Base-by-base conservation (phyloP, 2,329 filamentous ascomycete species). In the Paecilomyces fulvus region DNA sequence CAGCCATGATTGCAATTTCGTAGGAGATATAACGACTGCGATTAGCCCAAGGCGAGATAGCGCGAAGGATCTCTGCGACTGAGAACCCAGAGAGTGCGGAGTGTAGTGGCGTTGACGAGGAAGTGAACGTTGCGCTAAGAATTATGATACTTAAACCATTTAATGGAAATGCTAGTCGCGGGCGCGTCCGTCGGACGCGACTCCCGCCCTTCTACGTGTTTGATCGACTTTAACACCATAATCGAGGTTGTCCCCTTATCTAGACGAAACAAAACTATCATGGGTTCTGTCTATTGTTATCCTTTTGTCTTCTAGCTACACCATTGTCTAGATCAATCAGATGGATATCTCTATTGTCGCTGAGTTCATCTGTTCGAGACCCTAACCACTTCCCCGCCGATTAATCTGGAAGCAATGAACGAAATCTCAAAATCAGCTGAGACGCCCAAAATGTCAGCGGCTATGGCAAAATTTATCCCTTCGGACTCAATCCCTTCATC, bases 401-500 rank as follows among this genome's bases (percentile, higher is more conserved):
- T 49, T 12, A 37, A 20, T 20, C 49, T 25, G n/a, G 52, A 55
- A 54, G 57, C 6, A 31, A 69, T 68, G 66, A 65, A 66, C 23
- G 61, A 65, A 43, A 55, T 59, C 37, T 57, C 62, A 30, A 55
- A 59, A 51, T 60, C 62, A 28, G 61, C 60, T 14, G 56, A 57
- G 43, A 59, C 61, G n/a, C 59, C 62, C 61, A 56, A 63, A 53
- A 58, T 59, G 57, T 46, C 55, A 21, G 50, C 50, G 12, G 21
- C 57, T 46, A 53, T 58, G 60, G 8, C 25, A 20, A 62, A 61
- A 61, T 67, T 65, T 64, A 66, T 60, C 43, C 54, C 62, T 8
- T 58, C 65, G 33, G 85, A 88, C 53, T 81, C 82, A 48, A 85
- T 94, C 59, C 90, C 90, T 3, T 96, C 92, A 0, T 95, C 91